phyloP scores from a whole-genome alignment of 192 early-diverging fungal species.

The Spizellomyces punctatus region DNA sequence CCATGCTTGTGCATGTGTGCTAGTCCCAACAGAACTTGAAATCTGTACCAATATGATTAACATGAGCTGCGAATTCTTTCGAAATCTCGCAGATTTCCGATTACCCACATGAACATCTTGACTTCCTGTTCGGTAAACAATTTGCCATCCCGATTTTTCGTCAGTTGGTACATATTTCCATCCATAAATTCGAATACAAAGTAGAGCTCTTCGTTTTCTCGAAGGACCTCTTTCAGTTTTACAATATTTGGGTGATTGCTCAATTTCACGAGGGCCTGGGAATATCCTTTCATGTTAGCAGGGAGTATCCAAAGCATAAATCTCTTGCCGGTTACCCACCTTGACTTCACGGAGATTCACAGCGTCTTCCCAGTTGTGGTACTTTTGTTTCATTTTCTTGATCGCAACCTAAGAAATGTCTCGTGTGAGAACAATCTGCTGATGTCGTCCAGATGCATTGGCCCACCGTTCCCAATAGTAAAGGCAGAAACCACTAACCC shows the following conservation, averaged over 20 bases:
- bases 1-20: slow-evolving; percentile 91
- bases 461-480: neutral
- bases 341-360: slow-evolving; percentile 79
- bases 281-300: neutral
- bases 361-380: slow-evolving; percentile 69
- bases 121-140: slow-evolving; percentile 68
- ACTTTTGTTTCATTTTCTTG: slow-evolving; percentile 89
- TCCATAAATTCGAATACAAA: slow-evolving; percentile 98
- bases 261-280: slow-evolving; percentile 70
- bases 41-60: slow-evolving; percentile 43
- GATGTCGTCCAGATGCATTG: neutral
- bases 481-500: slow-evolving; percentile 49
- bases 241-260: slow-evolving; percentile 85
- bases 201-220: slow-evolving; percentile 81
- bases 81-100: no score
- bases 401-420: slow-evolving; percentile 73
- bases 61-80: no score
- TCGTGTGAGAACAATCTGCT: neutral
- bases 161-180: slow-evolving; percentile 91
- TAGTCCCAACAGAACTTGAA: slow-evolving; percentile 84
- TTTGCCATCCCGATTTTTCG: slow-evolving; percentile 70
- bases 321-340: slow-evolving; percentile 36
- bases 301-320: neutral
- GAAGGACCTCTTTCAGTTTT: slow-evolving; percentile 79
- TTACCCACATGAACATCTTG: slow-evolving; percentile 77